phyloP scores from a whole-genome alignment of 192 early-diverging fungal species.

The Lunasporangiospora selenospora region DNA sequence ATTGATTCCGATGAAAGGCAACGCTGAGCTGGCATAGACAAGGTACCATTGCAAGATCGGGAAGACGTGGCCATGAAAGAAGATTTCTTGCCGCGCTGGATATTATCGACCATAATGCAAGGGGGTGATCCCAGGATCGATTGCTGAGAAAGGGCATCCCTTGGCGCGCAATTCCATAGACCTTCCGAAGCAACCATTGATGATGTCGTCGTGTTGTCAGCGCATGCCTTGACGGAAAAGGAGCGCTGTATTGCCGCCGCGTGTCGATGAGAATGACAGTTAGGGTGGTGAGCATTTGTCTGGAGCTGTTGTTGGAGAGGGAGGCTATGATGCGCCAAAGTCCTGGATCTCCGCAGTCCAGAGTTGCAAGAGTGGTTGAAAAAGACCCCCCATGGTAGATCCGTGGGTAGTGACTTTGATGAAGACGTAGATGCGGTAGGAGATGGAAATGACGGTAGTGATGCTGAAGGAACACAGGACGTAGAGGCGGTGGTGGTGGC shows the following conservation, averaged over 20 bases:
- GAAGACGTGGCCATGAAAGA: conserved; percentile 8
- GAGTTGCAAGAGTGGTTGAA: conserved; percentile 22
- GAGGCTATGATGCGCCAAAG: conserved; percentile 1
- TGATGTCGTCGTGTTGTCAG: neutral
- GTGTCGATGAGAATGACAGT: conserved; percentile 2
- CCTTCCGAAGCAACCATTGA: conserved; percentile 5
- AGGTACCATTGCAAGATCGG: neutral
- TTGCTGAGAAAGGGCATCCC: conserved; percentile 16
- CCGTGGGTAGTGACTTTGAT: neutral
- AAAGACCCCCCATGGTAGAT: conserved; percentile 29
- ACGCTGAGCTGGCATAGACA: neutral
- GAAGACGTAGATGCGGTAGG: neutral
- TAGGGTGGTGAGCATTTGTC: neutral
- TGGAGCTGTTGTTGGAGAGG: neutral
- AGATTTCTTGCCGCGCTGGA: conserved; percentile 27
- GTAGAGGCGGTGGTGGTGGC: neutral
- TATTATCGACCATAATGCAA: conserved; percentile 21
- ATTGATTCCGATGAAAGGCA: neutral
- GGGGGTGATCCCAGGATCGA: conserved; percentile 20
- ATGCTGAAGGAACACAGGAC: too few species aligned
- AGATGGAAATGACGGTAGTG: neutral
- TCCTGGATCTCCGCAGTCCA: conserved; percentile 12
- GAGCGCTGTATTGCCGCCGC: conserved; percentile 16
- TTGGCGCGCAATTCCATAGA: conserved; percentile 10
- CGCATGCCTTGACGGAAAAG: conserved; percentile 23